These are phyloP conservation scores for Sporisorium sorghi DNA, from an alignment of 1,284 basidiomycete genomes.

Conservation along the genomic window DNA sequence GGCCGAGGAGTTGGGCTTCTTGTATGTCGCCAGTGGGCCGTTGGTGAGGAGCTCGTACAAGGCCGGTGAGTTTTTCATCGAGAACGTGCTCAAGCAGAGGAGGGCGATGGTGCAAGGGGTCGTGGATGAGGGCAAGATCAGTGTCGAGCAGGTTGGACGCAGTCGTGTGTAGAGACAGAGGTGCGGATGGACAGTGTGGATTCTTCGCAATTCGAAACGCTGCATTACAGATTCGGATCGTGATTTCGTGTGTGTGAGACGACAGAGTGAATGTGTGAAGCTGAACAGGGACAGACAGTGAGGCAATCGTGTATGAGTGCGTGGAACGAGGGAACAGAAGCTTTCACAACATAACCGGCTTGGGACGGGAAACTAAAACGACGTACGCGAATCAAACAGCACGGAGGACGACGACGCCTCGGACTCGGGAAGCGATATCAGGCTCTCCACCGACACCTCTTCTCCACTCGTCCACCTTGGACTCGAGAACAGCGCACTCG, in stretches of 20 bases:
- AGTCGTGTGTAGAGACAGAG: background rate
- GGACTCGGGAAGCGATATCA: background rate
- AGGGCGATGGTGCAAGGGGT: background rate
- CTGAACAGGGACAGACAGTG: no score
- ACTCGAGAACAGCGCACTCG: background rate
- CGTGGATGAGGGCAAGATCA: background rate
- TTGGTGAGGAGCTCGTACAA: conserved; percentile 97
- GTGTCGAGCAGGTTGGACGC: background rate
- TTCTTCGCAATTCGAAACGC: no score
- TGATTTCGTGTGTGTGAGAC: no score
- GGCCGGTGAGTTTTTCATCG: conserved; percentile 73
- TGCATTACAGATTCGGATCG: no score
- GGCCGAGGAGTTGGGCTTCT: conserved; percentile 92
- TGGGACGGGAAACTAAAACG: background rate
- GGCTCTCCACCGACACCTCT: background rate
- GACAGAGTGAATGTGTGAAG: no score
- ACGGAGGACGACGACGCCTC: background rate
- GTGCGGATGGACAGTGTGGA: no score
- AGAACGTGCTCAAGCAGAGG: conserved; percentile 63
- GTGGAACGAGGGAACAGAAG: background rate
- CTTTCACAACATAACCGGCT: no score
- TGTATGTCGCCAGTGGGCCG: conserved; percentile 97
- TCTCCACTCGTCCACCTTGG: background rate
- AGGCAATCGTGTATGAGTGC: background rate
- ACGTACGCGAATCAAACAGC: conserved; percentile 12